Conservation (phyloP, 73 alveolate genomes). For the Paraurostyla sp. region DNA sequence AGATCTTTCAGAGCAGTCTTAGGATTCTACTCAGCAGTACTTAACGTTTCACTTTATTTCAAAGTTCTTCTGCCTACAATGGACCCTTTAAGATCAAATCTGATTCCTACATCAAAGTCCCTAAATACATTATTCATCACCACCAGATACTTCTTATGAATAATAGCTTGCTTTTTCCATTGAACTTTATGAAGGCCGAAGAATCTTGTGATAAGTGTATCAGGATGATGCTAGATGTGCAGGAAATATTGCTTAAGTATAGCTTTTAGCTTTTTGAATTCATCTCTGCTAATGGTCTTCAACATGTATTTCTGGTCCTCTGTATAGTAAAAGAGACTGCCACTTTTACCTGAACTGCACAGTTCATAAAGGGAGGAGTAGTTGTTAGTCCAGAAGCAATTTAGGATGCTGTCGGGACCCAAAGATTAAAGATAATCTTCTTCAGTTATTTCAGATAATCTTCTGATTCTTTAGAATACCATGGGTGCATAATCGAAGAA, state of each 20-base stretch:
- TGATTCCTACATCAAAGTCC: constrained; percentile 55
- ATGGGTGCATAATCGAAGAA: constrained; percentile 87
- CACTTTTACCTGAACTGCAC: constrained; percentile 88
- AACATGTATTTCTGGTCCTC: constrained; percentile 87
- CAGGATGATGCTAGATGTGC: constrained; percentile 77
- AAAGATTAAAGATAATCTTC: constrained; percentile 78
- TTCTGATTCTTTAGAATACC: constrained; percentile 81
- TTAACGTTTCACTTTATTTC: constrained; percentile 62
- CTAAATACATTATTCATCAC: constrained; percentile 76
- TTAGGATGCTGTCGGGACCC: constrained; percentile 79
- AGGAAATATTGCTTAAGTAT: constrained; percentile 79
- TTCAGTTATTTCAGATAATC: constrained; percentile 68
- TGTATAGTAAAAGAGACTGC: constrained; percentile 86
- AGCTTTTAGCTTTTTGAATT: constrained; percentile 79
- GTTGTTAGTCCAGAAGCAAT: constrained; percentile 60
- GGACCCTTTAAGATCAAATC: constrained; percentile 74
- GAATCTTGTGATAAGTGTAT: constrained; percentile 81
- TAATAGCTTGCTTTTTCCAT: constrained; percentile 12
- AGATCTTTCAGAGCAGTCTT: constrained; percentile 89
- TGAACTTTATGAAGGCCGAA: constrained; percentile 77
- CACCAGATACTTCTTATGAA: constrained; percentile 63
- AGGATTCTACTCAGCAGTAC: neutral
- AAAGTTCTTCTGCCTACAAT: constrained; percentile 71
- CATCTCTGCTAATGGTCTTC: constrained; percentile 83
- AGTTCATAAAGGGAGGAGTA: constrained; percentile 33